Base-by-base conservation (phyloP, 176 grass and related monocot genomes). In the Avena atlantica region DNA sequence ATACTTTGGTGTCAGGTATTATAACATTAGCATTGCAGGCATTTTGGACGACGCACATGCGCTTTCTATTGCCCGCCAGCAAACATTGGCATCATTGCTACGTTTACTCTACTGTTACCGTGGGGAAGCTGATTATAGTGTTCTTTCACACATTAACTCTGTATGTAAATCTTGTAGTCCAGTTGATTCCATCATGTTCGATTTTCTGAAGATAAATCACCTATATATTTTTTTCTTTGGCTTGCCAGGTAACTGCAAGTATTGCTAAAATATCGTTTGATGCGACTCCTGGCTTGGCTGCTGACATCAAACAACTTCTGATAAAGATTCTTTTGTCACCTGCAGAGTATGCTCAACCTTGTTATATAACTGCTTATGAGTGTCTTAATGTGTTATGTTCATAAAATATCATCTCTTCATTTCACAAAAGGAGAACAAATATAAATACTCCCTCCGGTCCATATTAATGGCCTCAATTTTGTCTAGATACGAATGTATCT, bases 11-110 rank as follows among this genome's bases (percentile, higher is more conserved):
- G 50, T 71, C 20, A 71, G 11, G 52, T 78, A 72, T 51, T 66
- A 16, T 83, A 82, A 83, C 61, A 78, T 66, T 79, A 62, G 12
- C 76, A 86, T 76, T 92, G 82, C 78, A 98, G 96, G 96, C 31
- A 82, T 92, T 87, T 82, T 98, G 78, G 91, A 95, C 9, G 96
- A 98, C 85, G 76, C 89, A 69, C 65, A 69, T 88, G 96, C 93
- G 13, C 80, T 98, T 51, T 94, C 78, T 84, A 83, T 98, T 31
- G 86, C 92, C 48, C 74, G 87, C 78, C 93, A 94, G 81, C 92
- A 92, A 79, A 94, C 86, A 61, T 85, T 94, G 83, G 86, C 93
- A 27, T 90, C 90, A 9, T 91, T 98, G 74, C 65, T 98, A 76
- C 79, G 80, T 83, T 87, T 98, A 80, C 78, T 98, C 60, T 84